Evolutionary conservation across 1,284 basidiomycete genomes (phyloP).

Genomic region (Malassezia caprae): DNA sequence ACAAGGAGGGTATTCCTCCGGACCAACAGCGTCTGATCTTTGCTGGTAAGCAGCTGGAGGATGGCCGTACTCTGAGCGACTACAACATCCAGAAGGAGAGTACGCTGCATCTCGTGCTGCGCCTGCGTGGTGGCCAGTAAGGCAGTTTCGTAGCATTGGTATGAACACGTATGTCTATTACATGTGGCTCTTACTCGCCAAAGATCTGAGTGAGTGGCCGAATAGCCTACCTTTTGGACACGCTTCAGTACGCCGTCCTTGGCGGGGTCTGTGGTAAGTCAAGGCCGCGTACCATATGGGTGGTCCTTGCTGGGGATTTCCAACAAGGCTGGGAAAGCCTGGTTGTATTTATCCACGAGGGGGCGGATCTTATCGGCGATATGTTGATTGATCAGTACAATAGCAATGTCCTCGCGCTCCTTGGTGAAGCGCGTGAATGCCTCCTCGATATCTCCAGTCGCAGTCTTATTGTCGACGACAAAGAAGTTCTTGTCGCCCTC

Average conservation of each 20-base stretch:
- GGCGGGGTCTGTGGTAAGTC: constrained; percentile 63
- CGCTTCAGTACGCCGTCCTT: constrained; percentile 96
- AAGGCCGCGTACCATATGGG: constrained; percentile 48
- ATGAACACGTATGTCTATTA: background rate
- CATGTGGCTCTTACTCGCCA: constrained; percentile 21
- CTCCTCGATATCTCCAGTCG: constrained; percentile 40
- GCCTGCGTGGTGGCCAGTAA: constrained; percentile 35
- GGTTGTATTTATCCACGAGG: constrained; percentile 84
- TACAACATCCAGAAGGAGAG: constrained; percentile 49
- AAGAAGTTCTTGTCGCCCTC: constrained; percentile 45
- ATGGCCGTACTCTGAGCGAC: constrained; percentile 51
- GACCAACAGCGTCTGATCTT: no score
- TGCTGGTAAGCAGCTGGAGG: constrained; percentile 51
- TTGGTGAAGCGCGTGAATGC: constrained; percentile 34
- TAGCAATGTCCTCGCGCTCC: constrained; percentile 44
- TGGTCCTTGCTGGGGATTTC: constrained; percentile 87
- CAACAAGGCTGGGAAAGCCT: constrained; percentile 88
- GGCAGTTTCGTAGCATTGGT: background rate
- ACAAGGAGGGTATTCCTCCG: constrained; percentile 51
- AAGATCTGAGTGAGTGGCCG: constrained; percentile 25
- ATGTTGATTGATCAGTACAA: constrained; percentile 47
- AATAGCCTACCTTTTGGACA: constrained; percentile 61
- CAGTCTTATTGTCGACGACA: constrained; percentile 43
- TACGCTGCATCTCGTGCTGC: constrained; percentile 41
- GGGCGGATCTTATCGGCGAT: constrained; percentile 80